Evolutionary conservation across 192 early-diverging fungal genomes (phyloP).

Genomic region (Rhizophagus clarus): DNA sequence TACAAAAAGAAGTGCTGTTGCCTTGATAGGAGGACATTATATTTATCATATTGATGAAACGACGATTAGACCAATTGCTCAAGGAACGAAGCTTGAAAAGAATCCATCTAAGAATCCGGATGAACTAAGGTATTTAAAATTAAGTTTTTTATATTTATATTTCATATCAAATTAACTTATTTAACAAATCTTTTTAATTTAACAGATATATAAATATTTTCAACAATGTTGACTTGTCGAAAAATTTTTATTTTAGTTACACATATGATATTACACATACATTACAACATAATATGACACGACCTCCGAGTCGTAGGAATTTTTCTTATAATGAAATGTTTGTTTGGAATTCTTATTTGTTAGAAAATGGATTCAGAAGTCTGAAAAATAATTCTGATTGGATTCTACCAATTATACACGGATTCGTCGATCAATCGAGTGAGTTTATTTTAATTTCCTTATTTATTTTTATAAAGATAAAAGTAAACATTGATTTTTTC

Average conservation of each 20-base stretch:
- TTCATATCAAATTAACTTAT: background rate
- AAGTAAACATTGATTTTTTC: background rate
- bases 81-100: slow-evolving; percentile 63
- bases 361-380: slow-evolving; percentile 65
- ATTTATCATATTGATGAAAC: slow-evolving; percentile 96
- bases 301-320: slow-evolving; percentile 40
- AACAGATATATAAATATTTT: slow-evolving; percentile 79
- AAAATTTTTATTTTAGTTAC: slow-evolving; percentile 98
- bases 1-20: slow-evolving; percentile 81
- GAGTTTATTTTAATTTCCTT: slow-evolving; percentile 28
- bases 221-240: slow-evolving; percentile 87
- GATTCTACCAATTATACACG: slow-evolving; percentile 86
- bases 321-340: slow-evolving; percentile 81
- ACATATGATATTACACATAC: slow-evolving; percentile 94
- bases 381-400: slow-evolving; percentile 70
- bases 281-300: slow-evolving; percentile 87
- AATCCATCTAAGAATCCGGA: slow-evolving; percentile 75
- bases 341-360: slow-evolving; percentile 90
- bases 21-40: slow-evolving; percentile 92
- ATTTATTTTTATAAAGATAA: background rate
- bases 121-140: slow-evolving; percentile 57
- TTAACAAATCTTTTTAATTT: background rate
- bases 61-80: slow-evolving; percentile 70
- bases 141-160: background rate
- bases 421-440: slow-evolving; percentile 98